A percentile compares a stretch with the other conserved stretches of the same genome.
Conservation (phyloP, 768 basidiomycete genomes). For the Boletus sp. region DNA sequence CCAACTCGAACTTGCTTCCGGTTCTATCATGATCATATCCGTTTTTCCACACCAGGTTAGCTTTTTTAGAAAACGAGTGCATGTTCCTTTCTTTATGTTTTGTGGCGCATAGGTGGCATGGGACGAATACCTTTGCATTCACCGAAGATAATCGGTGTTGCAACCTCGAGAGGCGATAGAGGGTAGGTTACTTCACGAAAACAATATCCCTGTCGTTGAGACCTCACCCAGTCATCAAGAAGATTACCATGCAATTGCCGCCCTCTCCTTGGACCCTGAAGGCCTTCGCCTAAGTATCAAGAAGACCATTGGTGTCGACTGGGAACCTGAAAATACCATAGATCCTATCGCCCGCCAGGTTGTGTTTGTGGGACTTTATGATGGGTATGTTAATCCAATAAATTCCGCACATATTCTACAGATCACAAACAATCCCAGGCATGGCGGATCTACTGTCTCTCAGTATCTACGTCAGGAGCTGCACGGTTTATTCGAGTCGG, state of each 20-base stretch:
- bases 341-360: constrained; percentile 69
- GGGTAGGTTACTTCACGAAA: constrained; percentile 41
- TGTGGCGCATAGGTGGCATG: constrained; percentile 47
- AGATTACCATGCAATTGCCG: constrained; percentile 77
- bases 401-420: not conserved
- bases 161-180: constrained; percentile 73
- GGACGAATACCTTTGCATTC: constrained; percentile 71
- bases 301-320: constrained; percentile 60
- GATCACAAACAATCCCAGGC: constrained; percentile 46
- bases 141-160: constrained; percentile 75
- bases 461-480: constrained; percentile 83
- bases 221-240: constrained; percentile 71
- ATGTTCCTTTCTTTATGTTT: constrained; percentile 8
- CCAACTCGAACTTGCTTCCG: constrained; percentile 21
- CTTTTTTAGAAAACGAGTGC: constrained; percentile 11
- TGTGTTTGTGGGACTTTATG: constrained; percentile 87
- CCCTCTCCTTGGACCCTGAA: constrained; percentile 71
- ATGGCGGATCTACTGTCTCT: constrained; percentile 89
- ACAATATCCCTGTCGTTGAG: constrained; percentile 1
- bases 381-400: constrained; percentile 57
- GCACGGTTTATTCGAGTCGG: constrained; percentile 81
- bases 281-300: constrained; percentile 69
- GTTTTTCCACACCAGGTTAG: constrained; percentile 45
- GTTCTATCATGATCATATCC: constrained; percentile 71
- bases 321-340: constrained; percentile 61